phyloP scores from a whole-genome alignment of 2,329 filamentous ascomycete genomes.

The Aspergillus ustus region DNA sequence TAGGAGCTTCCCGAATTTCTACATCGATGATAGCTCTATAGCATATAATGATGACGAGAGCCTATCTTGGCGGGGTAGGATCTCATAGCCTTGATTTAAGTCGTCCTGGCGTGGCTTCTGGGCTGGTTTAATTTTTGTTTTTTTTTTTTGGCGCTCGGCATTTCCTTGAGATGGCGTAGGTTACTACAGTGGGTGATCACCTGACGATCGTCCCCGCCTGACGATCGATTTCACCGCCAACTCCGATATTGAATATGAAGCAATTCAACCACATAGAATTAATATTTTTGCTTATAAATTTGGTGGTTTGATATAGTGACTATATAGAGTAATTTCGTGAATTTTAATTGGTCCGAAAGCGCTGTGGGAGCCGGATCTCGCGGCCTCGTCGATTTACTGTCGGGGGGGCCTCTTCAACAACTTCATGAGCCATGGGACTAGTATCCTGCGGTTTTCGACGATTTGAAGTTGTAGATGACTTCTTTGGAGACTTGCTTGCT shows the following conservation, averaged over 20 bases:
- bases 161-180: too few species aligned
- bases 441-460: not conserved
- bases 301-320: not conserved
- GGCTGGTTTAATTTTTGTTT: too few species aligned
- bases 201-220: too few species aligned
- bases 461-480: not conserved
- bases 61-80: not conserved
- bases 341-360: not conserved
- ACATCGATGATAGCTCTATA: not conserved
- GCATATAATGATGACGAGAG: not conserved
- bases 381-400: not conserved
- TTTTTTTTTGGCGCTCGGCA: too few species aligned
- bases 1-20: not conserved
- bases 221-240: too few species aligned
- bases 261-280: conserved; percentile 3
- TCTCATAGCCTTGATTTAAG: not conserved
- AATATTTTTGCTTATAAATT: conserved; percentile 1
- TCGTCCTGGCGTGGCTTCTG: not conserved
- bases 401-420: not conserved
- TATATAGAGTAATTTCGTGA: not conserved
- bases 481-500: conserved; percentile 1
- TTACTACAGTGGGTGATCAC: not conserved
- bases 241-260: too few species aligned
- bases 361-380: not conserved
- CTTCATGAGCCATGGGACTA: not conserved